Evolutionary conservation across 2,329 filamentous ascomycete genomes (phyloP).

Genomic region (Apiospora aurea): DNA sequence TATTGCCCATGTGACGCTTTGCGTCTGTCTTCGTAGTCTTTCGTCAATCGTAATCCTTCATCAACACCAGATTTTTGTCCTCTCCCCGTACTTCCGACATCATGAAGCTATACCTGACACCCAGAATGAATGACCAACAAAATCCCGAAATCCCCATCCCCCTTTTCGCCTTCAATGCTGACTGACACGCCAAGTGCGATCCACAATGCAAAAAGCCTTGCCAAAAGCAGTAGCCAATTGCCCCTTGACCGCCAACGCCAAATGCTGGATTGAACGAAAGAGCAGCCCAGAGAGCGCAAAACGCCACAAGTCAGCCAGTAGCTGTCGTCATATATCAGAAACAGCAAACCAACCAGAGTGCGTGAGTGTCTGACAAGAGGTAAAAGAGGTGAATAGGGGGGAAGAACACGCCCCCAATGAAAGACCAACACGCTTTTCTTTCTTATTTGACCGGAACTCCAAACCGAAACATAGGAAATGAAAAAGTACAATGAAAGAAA

Average conservation of each 20-base stretch:
- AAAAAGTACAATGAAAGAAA: not conserved
- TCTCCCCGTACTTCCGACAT: not conserved
- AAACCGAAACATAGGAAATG: not conserved
- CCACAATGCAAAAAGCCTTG: not conserved
- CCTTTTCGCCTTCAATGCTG: not conserved
- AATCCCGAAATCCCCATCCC: not conserved
- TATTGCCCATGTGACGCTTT: not conserved
- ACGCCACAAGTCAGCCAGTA: not conserved
- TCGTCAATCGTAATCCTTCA: constrained; percentile 12
- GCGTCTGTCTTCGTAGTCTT: not conserved
- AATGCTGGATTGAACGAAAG: not conserved
- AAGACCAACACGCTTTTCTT: not conserved
- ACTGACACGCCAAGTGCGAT: not conserved
- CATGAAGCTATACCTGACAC: not conserved
- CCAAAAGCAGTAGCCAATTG: not conserved
- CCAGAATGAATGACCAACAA: not conserved
- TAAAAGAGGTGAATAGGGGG: not conserved
- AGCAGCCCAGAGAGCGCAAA: not conserved
- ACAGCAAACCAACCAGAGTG: not conserved
- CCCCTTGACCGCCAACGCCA: not conserved
- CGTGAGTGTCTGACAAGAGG: not conserved
- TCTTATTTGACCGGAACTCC: not conserved
- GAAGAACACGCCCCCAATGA: not conserved
- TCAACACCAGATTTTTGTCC: not conserved
- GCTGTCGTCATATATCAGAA: not conserved